Evolutionary conservation across 2,329 filamentous ascomycete species (phyloP).

Genomic region (Mariannaea elegans): DNA sequence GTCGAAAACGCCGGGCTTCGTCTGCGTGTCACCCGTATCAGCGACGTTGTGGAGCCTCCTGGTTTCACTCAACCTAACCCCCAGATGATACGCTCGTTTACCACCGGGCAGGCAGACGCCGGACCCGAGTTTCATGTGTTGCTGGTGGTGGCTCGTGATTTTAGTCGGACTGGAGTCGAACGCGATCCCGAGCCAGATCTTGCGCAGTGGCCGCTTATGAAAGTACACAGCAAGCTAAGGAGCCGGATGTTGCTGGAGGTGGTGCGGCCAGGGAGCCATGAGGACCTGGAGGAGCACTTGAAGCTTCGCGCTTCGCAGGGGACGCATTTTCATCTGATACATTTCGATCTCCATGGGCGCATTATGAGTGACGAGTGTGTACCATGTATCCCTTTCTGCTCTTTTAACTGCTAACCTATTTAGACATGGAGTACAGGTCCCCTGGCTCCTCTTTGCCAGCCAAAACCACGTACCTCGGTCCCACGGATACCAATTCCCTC

Average conservation of each 20-base stretch:
- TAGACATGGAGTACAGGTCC: conserved; percentile 10
- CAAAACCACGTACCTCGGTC: conserved; percentile 1
- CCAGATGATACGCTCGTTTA: not conserved
- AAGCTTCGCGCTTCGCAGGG: conserved; percentile 9
- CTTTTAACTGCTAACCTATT: not conserved
- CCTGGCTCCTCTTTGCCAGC: conserved; percentile 19
- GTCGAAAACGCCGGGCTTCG: conserved; percentile 5
- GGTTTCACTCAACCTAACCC: not conserved
- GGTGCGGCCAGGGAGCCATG: conserved; percentile 18
- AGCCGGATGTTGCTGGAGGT: conserved; percentile 17
- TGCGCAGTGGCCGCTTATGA: conserved; percentile 22
- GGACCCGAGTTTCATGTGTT: conserved; percentile 11
- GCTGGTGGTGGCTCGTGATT: conserved; percentile 20
- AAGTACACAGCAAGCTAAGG: conserved; percentile 11
- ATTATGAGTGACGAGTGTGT: conserved; percentile 14
- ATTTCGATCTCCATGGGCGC: conserved; percentile 17
- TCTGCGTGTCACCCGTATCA: conserved; percentile 16
- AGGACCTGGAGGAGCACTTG: conserved; percentile 16
- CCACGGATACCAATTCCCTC: conserved; percentile 15
- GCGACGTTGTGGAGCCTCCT: not conserved
- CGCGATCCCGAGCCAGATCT: conserved; percentile 16
- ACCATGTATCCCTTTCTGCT: not conserved
- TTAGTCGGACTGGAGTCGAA: conserved; percentile 9
- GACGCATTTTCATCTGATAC: conserved; percentile 11
- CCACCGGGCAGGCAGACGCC: conserved; percentile 15